Conservation (phyloP, 73 alveolate species). For the Paramecium tetraurelia region DNA sequence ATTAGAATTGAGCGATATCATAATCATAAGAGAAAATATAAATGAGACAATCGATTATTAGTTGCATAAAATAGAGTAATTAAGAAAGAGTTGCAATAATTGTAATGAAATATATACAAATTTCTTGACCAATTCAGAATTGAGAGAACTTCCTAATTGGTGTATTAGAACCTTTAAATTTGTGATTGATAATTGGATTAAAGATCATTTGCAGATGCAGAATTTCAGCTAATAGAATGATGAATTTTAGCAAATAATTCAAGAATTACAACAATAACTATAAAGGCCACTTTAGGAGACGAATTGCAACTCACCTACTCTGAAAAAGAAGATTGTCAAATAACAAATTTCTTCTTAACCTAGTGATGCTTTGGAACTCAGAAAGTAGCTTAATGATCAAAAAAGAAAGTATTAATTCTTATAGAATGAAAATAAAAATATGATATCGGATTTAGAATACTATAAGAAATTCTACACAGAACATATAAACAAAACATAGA, state of each 20-base stretch:
- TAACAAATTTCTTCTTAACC: background rate
- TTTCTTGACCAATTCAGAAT: background rate
- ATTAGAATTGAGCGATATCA: background rate
- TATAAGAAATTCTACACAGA: conserved; percentile 7
- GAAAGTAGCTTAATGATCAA: background rate
- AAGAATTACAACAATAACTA: background rate
- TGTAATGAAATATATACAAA: background rate
- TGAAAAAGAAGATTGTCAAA: background rate
- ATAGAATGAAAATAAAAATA: background rate
- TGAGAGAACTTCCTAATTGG: conserved; percentile 44
- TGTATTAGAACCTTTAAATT: background rate
- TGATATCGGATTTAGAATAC: conserved; percentile 10
- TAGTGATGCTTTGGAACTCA: background rate
- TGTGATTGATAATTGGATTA: background rate
- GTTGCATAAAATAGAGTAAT: background rate
- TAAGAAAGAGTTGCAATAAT: background rate
- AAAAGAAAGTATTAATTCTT: background rate
- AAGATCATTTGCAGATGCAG: background rate
- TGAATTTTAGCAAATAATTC: background rate
- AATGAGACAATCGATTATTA: conserved; percentile 21
- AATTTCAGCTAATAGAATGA: background rate
- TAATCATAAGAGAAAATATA: background rate
- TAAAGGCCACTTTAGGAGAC: background rate
- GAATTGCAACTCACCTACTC: background rate
- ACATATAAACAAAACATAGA: background rate